phyloP scores from a whole-genome alignment of 306 rosid genomes.

The Heteromeles arbutifolia region DNA sequence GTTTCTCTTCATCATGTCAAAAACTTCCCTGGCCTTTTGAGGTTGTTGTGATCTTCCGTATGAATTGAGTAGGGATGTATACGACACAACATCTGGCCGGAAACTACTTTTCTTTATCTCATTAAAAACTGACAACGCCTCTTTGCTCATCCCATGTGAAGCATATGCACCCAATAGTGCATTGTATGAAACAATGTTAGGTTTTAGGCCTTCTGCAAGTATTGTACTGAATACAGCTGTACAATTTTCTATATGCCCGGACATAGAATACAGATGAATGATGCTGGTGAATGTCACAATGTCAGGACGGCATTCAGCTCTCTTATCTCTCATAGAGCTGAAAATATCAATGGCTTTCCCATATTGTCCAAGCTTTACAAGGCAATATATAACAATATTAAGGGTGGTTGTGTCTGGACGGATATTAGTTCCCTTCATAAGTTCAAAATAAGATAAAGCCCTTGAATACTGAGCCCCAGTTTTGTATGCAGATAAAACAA shows the following conservation, averaged over 20 bases:
- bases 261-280: slow-evolving; percentile 68
- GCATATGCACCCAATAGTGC: slow-evolving; percentile 84
- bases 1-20: slow-evolving; percentile 59
- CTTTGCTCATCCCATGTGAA: slow-evolving; percentile 61
- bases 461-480: slow-evolving; percentile 82
- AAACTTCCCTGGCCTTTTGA: slow-evolving; percentile 55
- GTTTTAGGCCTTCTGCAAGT: slow-evolving; percentile 81
- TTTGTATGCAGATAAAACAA: slow-evolving; percentile 79
- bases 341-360: slow-evolving; percentile 63
- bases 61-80: slow-evolving; percentile 83
- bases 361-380: slow-evolving; percentile 64
- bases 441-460: slow-evolving; percentile 87
- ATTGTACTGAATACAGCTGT: slow-evolving; percentile 62
- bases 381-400: slow-evolving; percentile 82
- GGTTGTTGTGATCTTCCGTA: slow-evolving; percentile 84
- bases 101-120: slow-evolving; percentile 61
- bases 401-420: slow-evolving; percentile 73
- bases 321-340: slow-evolving; percentile 73
- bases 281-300: slow-evolving; percentile 85
- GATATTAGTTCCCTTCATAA: slow-evolving; percentile 83
- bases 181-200: slow-evolving; percentile 72
- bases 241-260: slow-evolving; percentile 76
- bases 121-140: slow-evolving; percentile 59
- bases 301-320: slow-evolving; percentile 75
- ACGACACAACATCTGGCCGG: slow-evolving; percentile 79